Percentiles rank a stretch among this genome's conserved stretches.
Evolutionary conservation across 2,329 filamentous ascomycete genomes (phyloP).

Genomic region (Hymenoscyphus repandus): DNA sequence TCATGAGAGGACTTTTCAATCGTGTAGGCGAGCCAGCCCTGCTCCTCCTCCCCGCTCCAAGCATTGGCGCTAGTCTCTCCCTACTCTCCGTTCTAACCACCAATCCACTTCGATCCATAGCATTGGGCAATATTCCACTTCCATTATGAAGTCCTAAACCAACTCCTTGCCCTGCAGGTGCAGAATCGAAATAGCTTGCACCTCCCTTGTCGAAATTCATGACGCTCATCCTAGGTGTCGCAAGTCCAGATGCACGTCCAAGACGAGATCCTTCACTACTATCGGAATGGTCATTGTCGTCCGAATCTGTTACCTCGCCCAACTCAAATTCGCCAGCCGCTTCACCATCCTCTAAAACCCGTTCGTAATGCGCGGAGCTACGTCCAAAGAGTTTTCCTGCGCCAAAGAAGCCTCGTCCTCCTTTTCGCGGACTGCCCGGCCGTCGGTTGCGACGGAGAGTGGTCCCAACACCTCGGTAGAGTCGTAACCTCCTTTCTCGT

Average conservation of each 20-base stretch:
- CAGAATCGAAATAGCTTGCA: conserved; percentile 25
- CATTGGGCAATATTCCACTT: conserved; percentile 25
- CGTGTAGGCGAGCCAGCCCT: conserved; percentile 42
- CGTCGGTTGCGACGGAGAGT: conserved; percentile 39
- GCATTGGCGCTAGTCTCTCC: conserved; percentile 62
- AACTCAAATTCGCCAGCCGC: conserved; percentile 70
- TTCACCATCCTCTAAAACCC: conserved; percentile 79
- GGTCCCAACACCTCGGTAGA: conserved; percentile 49
- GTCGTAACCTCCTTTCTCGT: conserved; percentile 63
- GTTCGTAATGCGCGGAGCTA: conserved; percentile 62
- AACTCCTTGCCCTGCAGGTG: conserved; percentile 8
- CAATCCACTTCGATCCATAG: conserved; percentile 64
- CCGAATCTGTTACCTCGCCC: conserved; percentile 53
- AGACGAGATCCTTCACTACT: conserved; percentile 50
- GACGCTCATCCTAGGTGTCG: conserved; percentile 57
- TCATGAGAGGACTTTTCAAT: conserved; percentile 52
- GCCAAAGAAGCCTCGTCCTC: conserved; percentile 41
- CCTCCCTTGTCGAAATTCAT: conserved; percentile 41
- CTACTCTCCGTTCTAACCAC: conserved; percentile 80
- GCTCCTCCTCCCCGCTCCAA: conserved; percentile 47
- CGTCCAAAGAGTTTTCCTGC: conserved; percentile 63
- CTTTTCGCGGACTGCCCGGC: conserved; percentile 43
- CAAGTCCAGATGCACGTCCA: conserved; percentile 60
- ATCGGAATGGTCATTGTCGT: conserved; percentile 60
- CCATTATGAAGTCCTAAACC: conserved; percentile 24